These are phyloP conservation scores for Panellus pusillus DNA, from an alignment of 768 basidiomycete species.

Conservation along the genomic window DNA sequence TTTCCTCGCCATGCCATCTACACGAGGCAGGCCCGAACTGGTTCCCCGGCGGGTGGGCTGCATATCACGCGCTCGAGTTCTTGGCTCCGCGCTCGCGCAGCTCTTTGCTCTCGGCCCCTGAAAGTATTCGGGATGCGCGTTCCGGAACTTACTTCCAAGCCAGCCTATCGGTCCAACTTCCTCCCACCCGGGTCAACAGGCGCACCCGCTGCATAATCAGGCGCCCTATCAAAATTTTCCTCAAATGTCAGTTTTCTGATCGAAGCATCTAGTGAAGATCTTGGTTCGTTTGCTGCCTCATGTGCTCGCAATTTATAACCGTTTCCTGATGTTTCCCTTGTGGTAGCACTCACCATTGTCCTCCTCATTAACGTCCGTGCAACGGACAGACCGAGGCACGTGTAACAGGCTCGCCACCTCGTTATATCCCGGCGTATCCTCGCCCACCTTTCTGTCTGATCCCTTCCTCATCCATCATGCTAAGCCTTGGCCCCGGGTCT, in stretches of 20 bases:
- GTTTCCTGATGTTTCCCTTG: conserved; percentile 18
- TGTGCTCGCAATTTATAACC: conserved; percentile 21
- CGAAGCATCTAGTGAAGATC: conserved; percentile 18
- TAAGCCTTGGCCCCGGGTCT: conserved; percentile 63
- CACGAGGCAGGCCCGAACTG: conserved; percentile 19
- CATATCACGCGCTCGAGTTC: background rate
- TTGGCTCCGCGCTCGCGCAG: background rate
- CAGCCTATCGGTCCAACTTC: conserved; percentile 15
- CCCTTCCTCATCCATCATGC: conserved; percentile 50
- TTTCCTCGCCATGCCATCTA: background rate
- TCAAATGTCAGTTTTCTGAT: conserved; percentile 16
- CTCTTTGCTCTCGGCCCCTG: background rate
- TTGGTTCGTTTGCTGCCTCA: conserved; percentile 21
- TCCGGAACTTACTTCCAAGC: background rate
- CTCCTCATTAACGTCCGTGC: conserved; percentile 12
- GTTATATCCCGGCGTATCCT: conserved; percentile 24
- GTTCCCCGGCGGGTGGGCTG: conserved; percentile 12
- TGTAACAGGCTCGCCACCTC: conserved; percentile 20
- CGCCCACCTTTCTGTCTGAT: conserved; percentile 24
- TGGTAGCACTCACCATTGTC: conserved; percentile 13
- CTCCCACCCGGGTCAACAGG: background rate
- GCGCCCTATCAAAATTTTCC: background rate
- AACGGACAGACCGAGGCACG: conserved; percentile 9
- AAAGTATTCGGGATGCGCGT: background rate
- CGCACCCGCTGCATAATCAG: background rate